A percentile compares a stretch with the other conserved stretches of the same genome.
phyloP scores from a whole-genome alignment of 2,329 filamentous ascomycete species.

The Claviceps maximensis region DNA sequence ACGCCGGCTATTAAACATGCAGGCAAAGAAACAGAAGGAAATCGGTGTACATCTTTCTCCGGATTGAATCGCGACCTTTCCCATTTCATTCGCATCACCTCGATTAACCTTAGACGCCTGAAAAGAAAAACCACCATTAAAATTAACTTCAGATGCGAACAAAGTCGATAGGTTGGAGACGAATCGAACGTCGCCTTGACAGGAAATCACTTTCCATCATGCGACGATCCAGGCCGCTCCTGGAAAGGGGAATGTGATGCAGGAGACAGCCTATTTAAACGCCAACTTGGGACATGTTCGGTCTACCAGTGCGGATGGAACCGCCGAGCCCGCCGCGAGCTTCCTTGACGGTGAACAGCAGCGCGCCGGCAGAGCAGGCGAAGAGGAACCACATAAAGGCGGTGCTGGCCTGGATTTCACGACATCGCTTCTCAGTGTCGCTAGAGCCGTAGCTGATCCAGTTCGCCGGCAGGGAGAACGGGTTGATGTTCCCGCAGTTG shows the following conservation, averaged over 20 bases:
- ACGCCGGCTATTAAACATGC: neutral
- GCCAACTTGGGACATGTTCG: conserved; percentile 44
- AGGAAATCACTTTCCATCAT: neutral
- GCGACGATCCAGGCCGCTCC: neutral
- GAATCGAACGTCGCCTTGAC: neutral
- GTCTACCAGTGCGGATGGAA: conserved; percentile 29
- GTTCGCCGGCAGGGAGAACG: conserved; percentile 23
- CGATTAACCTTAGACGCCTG: conserved; percentile 2
- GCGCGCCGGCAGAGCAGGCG: conserved; percentile 41
- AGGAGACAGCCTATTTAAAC: conserved; percentile 19
- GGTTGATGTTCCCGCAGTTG: conserved; percentile 47
- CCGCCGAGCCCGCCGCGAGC: conserved; percentile 33
- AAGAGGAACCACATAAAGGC: conserved; percentile 75
- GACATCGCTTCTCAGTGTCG: conserved; percentile 52
- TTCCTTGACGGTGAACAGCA: conserved; percentile 41
- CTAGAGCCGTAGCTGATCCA: conserved; percentile 50
- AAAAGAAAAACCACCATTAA: conserved; percentile 1
- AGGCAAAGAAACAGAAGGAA: no score
- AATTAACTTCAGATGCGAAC: conserved; percentile 2
- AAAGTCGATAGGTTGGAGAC: neutral
- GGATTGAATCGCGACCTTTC: neutral
- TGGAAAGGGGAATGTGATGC: neutral
- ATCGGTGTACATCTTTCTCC: no score
- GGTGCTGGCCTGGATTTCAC: conserved; percentile 59
- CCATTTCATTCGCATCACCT: neutral